Base-by-base conservation (phyloP, 2,329 filamentous ascomycete genomes). In the Fusarium sp. region DNA sequence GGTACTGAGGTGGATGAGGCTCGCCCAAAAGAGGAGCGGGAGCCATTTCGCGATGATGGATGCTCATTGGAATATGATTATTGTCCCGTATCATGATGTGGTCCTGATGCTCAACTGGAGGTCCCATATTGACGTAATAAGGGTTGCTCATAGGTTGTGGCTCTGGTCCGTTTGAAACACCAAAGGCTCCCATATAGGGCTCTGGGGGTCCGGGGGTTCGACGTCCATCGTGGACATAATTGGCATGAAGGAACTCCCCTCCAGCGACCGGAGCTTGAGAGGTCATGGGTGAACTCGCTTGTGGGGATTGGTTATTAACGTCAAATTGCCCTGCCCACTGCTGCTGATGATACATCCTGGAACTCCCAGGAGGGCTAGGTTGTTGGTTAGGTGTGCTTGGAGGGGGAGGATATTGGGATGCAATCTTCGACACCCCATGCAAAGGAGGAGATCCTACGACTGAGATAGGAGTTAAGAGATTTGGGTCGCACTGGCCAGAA, bases 381-480 rank as follows among this genome's bases (percentile, higher is more conserved):
- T 85, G 84, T 68, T 87, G 85, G 45, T 75, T 79, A 35, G 81
- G 73, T 38, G 78, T 78, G 25, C 78, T 76, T 41, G 80, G 78
- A n/a, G 81, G 81, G 20, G 81, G 75, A 49, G 74, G 82, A 68
- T 85, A 86, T 33, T 80, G 78, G 63, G 80, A 78, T 73, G 81
- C 79, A 53, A 82, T 79, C 71, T 86, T 86, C 59, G 79, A 78
- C 56, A 80, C 81, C 61, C 86, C 84, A 58, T 83, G 81, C 46
- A 86, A 73, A 53, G 84, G 83, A 58, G 86, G 86, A 36, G 86
- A 88, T 33, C 80, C 83, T 61, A 82, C 80, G 52, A 81, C 81
- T 50, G 87, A 88, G n/a, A 84, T 83, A 31, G 87, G 86, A n/a
- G 86, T 87, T 53, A 87, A 79, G 61, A 88, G 80, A 47, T 80